Conservation (phyloP, 495 filamentous ascomycete genomes). For the Penicillium argentinense region DNA sequence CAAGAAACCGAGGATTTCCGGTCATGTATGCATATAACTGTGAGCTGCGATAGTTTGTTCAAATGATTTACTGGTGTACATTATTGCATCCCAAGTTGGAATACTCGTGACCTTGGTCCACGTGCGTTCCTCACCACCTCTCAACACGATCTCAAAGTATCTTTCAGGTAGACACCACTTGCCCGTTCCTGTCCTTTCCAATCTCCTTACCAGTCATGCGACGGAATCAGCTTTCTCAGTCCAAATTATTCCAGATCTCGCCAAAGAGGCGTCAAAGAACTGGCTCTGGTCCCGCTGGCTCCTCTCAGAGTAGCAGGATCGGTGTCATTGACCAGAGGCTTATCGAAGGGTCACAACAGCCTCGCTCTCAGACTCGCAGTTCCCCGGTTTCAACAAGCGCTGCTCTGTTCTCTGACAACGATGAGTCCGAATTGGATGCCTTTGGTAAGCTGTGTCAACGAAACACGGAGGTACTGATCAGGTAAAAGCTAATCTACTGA, state of each 20-base stretch:
- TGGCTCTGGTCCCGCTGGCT: background rate
- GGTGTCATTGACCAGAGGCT: constrained; percentile 26
- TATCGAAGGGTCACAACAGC: constrained; percentile 26
- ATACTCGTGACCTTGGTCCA: constrained; percentile 19
- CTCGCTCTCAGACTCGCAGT: constrained; percentile 2
- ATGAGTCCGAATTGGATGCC: constrained; percentile 41
- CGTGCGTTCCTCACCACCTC: constrained; percentile 19
- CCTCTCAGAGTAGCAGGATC: constrained; percentile 13
- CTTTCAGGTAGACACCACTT: too few species aligned
- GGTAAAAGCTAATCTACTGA: too few species aligned
- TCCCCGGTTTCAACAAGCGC: background rate
- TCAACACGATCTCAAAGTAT: too few species aligned
- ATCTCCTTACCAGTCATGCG: constrained; percentile 11
- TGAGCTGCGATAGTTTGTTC: constrained; percentile 18
- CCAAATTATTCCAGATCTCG: constrained; percentile 8
- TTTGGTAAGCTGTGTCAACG: constrained; percentile 43
- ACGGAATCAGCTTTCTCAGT: constrained; percentile 1
- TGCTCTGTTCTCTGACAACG: constrained; percentile 12
- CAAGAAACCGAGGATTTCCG: constrained; percentile 4
- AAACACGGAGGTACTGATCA: background rate
- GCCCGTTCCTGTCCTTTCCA: background rate
- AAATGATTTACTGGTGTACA: too few species aligned
- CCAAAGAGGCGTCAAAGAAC: constrained; percentile 11
- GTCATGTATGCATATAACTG: constrained; percentile 35
- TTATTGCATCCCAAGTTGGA: background rate